Evolutionary conservation across 768 basidiomycete species (phyloP), one percentile per base, ranked within the genome.

Genomic region (Russula virescens): DNA sequence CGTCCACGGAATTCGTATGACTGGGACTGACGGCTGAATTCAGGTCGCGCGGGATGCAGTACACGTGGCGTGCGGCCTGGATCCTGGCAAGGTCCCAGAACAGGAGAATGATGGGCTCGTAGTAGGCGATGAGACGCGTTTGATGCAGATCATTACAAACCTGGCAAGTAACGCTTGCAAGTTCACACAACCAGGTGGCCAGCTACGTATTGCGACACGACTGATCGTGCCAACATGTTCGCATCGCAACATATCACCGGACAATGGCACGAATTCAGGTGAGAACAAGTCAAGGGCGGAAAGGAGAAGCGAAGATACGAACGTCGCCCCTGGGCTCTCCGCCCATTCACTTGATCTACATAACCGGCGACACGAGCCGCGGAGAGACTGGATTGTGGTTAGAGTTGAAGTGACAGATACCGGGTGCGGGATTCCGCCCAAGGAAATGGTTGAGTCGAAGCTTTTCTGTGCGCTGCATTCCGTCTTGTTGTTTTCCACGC

Each of bases 161-260:
- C 83, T 95, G 50, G 86, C 90, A 6, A 90, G 87, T 67, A 91
- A 91, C 66, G 89, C 88, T 6, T 88, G 87, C 73, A 91, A 90
- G 71, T 91, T 90, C 67, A 91, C 89, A 1, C 83, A 84, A 2
- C 69, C 81, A 0, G 89, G 88, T 11, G 88, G 89, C 1, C 81
- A 79, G 64, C 76, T 93, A 35, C 79, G 77, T 2, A 84, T 94
- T 55, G 79, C 79, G 35, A 94, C 91, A 5, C 81, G 79, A 68
- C 78, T 91, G 26, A 67, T 89, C 14, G 65, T 81, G 0, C 75
- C 69, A 16, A 18, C 63, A 4, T 62, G 63, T 38, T 59, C 53
- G 25, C 64, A 66, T 45, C 52, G 18, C 13, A n/a, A 52, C 35
- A 6, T 31, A n/a, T 47, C 55, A 10, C 9, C 34, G 9, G 48